Evolutionary conservation across 2,329 filamentous ascomycete species (phyloP).

Genomic region (Phialophora verrucosa): DNA sequence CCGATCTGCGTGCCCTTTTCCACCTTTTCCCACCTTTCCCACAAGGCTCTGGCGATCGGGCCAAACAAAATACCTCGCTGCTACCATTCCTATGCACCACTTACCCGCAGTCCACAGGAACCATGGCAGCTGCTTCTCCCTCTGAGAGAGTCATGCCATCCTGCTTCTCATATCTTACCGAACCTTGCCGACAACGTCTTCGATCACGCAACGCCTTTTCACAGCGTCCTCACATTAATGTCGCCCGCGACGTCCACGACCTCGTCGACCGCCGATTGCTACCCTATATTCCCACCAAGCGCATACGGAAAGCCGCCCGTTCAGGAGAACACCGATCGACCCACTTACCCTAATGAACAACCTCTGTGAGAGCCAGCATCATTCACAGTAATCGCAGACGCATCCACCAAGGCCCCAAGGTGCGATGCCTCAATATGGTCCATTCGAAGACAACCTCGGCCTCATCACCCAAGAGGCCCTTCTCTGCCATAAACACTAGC

Average conservation of each 20-base stretch:
- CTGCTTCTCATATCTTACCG: slow-evolving; percentile 9
- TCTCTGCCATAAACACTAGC: slow-evolving; percentile 19
- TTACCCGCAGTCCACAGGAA: slow-evolving; percentile 11
- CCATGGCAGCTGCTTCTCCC: slow-evolving; percentile 24
- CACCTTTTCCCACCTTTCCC: slow-evolving; percentile 16
- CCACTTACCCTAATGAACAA: not conserved
- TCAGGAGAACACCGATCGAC: not conserved
- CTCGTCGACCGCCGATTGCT: not conserved
- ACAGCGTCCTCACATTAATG: slow-evolving; percentile 3
- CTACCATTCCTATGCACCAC: slow-evolving; percentile 10
- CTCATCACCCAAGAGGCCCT: slow-evolving; percentile 30
- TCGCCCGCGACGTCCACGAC: not conserved
- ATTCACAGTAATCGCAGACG: not conserved
- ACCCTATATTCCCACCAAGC: not conserved
- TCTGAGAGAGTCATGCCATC: slow-evolving; percentile 6
- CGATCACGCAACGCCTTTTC: not conserved
- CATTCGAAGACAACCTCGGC: slow-evolving; percentile 14
- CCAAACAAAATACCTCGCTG: slow-evolving; percentile 30
- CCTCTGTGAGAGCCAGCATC: not conserved
- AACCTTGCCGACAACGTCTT: slow-evolving; percentile 13
- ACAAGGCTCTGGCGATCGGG: slow-evolving; percentile 32
- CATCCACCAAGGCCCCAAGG: slow-evolving; percentile 2
- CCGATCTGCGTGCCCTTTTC: slow-evolving; percentile 31
- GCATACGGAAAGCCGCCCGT: not conserved
- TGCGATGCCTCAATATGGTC: slow-evolving; percentile 35